Percentiles rank a stretch among this genome's conserved stretches.
Conservation (phyloP, 176 grass and related monocot genomes). For the Eremochloa ophiuroides region DNA sequence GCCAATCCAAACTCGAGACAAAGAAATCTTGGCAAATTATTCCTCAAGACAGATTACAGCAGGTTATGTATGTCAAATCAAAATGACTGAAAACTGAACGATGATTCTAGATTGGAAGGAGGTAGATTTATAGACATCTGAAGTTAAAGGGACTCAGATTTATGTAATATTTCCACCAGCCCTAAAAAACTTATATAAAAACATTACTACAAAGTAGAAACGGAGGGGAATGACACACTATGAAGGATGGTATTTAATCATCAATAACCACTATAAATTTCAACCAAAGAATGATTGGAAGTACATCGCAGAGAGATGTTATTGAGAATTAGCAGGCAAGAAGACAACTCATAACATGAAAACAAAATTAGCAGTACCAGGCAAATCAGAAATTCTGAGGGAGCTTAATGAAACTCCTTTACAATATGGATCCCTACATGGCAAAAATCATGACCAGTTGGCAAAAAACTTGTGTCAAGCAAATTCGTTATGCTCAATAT, state of each 20-base stretch:
- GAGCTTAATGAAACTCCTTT: constrained; percentile 58
- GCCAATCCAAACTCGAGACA: neutral
- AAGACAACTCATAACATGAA: neutral
- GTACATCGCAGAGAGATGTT: neutral
- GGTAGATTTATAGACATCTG: neutral
- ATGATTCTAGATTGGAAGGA: neutral
- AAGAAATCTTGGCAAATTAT: neutral
- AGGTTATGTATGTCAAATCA: neutral
- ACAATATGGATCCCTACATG: constrained; percentile 79
- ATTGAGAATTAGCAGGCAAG: neutral
- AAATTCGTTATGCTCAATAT: constrained; percentile 22
- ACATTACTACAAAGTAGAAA: neutral
- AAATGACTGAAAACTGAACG: neutral
- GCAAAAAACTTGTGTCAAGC: constrained; percentile 25
- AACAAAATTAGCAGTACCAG: constrained; percentile 44
- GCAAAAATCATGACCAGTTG: constrained; percentile 42
- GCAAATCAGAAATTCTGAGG: constrained; percentile 51
- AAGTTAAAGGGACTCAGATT: neutral
- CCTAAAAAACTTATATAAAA: neutral
- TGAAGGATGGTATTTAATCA: neutral
- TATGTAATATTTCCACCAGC: neutral
- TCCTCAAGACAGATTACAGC: neutral
- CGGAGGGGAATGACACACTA: neutral
- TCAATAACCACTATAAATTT: neutral
- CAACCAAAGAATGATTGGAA: neutral